Percentiles rank a stretch among this genome's conserved stretches.
phyloP scores from a whole-genome alignment of 495 filamentous ascomycete species.

The Lindgomyces ingoldianus region DNA sequence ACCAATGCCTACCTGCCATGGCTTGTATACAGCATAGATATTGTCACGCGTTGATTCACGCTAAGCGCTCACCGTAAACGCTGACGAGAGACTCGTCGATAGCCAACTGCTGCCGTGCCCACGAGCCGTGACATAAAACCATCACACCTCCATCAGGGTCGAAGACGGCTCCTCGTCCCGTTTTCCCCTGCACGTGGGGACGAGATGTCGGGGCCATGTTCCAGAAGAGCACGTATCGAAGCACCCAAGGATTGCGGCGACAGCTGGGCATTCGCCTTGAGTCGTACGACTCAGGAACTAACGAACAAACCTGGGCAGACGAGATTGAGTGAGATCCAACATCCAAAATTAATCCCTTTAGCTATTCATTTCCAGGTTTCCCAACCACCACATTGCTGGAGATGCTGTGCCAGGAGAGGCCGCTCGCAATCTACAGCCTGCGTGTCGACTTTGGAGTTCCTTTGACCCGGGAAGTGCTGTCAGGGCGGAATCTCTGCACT shows the following conservation, averaged over 20 bases:
- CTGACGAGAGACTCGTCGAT: background rate
- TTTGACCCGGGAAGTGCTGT: constrained; percentile 19
- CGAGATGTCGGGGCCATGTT: background rate
- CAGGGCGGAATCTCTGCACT: constrained; percentile 10
- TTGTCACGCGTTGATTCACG: background rate
- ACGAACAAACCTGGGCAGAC: background rate
- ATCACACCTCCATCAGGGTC: background rate
- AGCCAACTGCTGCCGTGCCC: background rate
- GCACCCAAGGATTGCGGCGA: background rate
- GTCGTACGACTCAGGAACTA: background rate
- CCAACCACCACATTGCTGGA: constrained; percentile 8
- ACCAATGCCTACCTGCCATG: background rate
- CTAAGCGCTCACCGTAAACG: background rate
- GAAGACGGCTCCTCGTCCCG: background rate
- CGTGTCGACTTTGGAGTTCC: background rate
- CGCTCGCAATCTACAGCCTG: background rate
- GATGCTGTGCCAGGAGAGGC: background rate
- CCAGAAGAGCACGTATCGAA: background rate
- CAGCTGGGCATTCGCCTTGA: background rate
- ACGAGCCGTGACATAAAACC: background rate
- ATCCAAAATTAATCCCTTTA: constrained; percentile 14
- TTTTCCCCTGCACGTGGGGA: background rate
- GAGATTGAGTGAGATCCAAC: constrained; percentile 8
- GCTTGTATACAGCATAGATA: background rate
- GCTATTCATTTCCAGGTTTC: constrained; percentile 5